A percentile compares a stretch with the other conserved stretches of the same genome.
Conservation (phyloP, 75 land plant species). For the Picea glauca region DNA sequence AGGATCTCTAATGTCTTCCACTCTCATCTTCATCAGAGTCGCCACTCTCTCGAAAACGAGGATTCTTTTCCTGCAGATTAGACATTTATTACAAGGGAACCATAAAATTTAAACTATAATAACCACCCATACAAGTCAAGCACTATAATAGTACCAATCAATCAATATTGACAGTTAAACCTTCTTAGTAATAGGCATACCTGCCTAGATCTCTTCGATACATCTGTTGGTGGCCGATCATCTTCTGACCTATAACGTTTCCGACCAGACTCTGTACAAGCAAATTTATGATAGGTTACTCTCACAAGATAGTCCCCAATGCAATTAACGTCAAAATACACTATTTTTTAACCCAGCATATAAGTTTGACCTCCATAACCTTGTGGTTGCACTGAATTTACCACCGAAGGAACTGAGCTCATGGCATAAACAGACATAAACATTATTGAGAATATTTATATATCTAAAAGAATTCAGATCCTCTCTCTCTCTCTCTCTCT, state of each 20-base stretch:
- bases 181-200: constrained; percentile 19
- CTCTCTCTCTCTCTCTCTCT: background rate
- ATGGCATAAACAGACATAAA: background rate
- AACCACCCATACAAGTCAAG: too few relatives aligned
- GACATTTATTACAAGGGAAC: background rate
- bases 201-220: constrained; percentile 50
- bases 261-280: constrained; percentile 42
- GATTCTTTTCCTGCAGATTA: constrained; percentile 82
- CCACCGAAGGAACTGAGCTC: background rate
- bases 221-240: constrained; percentile 62
- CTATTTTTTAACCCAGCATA: background rate
- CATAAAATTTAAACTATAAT: background rate
- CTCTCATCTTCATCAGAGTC: constrained; percentile 89
- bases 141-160: too few relatives aligned
- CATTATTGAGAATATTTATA: background rate
- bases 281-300: background rate
- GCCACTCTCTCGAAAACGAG: constrained; percentile 91
- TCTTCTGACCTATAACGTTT: constrained; percentile 79
- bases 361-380: background rate
- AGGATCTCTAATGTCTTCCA: constrained; percentile 18
- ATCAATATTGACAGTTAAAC: background rate
- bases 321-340: background rate
- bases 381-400: background rate
- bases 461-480: background rate
- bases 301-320: background rate